phyloP scores from a whole-genome alignment of 306 rosid genomes.

The Dryas drummondii region DNA sequence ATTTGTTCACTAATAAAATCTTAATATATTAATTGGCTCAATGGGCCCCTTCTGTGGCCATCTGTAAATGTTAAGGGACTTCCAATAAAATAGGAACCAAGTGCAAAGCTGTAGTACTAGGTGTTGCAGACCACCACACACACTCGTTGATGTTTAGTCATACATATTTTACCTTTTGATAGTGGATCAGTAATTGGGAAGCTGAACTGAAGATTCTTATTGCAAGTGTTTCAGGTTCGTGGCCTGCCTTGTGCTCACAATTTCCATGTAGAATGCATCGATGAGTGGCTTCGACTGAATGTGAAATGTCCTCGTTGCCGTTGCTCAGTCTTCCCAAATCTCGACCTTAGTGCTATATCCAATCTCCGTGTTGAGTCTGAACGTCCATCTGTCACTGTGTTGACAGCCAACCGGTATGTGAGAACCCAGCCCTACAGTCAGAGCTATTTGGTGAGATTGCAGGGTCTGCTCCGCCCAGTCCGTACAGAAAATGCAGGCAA shows the following conservation, averaged over 20 bases:
- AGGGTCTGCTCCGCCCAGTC: conserved; percentile 74
- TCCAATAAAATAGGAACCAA: conserved; percentile 2
- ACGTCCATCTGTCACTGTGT: conserved; percentile 54
- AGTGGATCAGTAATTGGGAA: conserved; percentile 2
- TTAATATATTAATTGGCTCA: background rate
- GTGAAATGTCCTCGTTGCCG: conserved; percentile 99
- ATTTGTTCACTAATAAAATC: background rate
- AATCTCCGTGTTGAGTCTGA: conserved; percentile 85
- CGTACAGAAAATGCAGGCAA: conserved; percentile 51
- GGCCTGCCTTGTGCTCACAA: conserved; percentile 98
- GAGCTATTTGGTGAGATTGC: conserved; percentile 78
- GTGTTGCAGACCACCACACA: background rate
- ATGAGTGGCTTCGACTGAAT: conserved; percentile 97
- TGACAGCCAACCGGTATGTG: conserved; percentile 71
- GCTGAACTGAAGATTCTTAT: conserved; percentile 25
- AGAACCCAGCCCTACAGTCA: conserved; percentile 81
- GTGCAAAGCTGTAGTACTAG: background rate
- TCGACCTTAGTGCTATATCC: conserved; percentile 97
- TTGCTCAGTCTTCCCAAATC: conserved; percentile 98
- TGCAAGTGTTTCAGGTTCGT: conserved; percentile 68
- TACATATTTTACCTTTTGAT: background rate
- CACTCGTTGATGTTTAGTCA: background rate
- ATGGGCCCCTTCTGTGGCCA: background rate
- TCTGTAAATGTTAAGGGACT: background rate
- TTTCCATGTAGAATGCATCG: conserved; percentile 96